Base-by-base conservation (phyloP, 805 yeast species). In the Sungouiella blattae region DNA sequence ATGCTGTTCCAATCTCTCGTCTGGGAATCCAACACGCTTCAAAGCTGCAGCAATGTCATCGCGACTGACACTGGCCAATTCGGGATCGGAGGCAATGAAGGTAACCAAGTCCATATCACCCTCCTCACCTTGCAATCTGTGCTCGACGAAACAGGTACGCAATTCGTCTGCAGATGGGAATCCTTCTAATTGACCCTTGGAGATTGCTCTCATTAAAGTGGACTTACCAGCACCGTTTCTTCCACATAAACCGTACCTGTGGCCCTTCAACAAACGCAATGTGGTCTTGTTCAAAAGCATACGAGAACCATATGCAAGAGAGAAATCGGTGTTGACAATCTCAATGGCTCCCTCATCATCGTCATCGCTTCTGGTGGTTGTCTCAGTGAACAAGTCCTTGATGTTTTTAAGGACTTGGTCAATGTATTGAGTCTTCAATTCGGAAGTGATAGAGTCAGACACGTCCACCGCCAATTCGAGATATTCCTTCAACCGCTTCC, bases 181-280 rank as follows among this genome's bases (percentile, higher is more conserved):
- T 4, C 98, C 98, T 67, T 91, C 98, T 46, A 91, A 73, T 67
- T 91, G 96, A 39, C 98, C 98, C 56, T 87, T 87, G 36, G 96
- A 87, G 53, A 91, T 93, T 20, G 98, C 83, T 63, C 98, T 79
- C 98, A 91, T 88, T 53, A 91, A 73, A 11, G 98, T 91, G 11
- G 97, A 88, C 65, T 91, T 91, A 71, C 98, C 98, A 41, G 96
- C 97, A 75, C 98, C 98, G 60, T 91, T 91, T 67, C 97, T 76
- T 59, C 98, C 98, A 73, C 96, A 87, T 43, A 91, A 75, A 71
- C 98, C 98, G 57, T 91, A 91, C 65, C 98, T 78, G 67, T 87
- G 97, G 53, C 98, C 98, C 68, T 89, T 87, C 50, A 86, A 70
- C 44, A 91, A 74, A 57, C 95, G 78, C 58, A 91, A 69, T 42